These are phyloP conservation scores for Glebionis coronaria DNA, from an alignment of 129 eudicot genomes.

Conservation along the genomic window DNA sequence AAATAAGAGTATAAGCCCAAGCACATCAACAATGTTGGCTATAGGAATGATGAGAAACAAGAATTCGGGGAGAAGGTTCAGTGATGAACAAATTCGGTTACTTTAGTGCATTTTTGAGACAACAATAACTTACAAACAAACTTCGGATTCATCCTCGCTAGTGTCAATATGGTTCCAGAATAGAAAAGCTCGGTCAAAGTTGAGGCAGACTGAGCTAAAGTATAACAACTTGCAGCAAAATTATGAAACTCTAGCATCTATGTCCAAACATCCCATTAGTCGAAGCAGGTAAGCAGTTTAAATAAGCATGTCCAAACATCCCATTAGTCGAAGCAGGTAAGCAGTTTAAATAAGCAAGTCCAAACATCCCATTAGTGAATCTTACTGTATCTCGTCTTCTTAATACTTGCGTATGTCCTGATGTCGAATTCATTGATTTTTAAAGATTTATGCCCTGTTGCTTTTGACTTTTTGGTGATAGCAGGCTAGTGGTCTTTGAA, in stretches of 20 bases:
- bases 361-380: too few relatives aligned
- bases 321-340: too few relatives aligned
- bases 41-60: constrained; percentile 19
- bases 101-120: constrained; percentile 52
- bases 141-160: constrained; percentile 64
- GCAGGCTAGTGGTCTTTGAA: too few relatives aligned
- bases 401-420: too few relatives aligned
- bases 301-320: too few relatives aligned
- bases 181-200: constrained; percentile 56
- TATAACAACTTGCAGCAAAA: constrained; percentile 35
- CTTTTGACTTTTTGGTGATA: too few relatives aligned
- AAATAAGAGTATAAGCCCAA: background rate
- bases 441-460: too few relatives aligned
- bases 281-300: too few relatives aligned
- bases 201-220: constrained; percentile 47
- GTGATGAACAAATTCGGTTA: constrained; percentile 53
- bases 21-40: background rate
- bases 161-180: constrained; percentile 81
- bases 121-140: constrained; percentile 52
- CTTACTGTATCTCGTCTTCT: too few relatives aligned
- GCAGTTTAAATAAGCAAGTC: too few relatives aligned
- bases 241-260: constrained; percentile 39
- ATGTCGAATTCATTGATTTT: too few relatives aligned
- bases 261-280: too few relatives aligned
- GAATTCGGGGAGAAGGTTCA: constrained; percentile 41